Evolutionary conservation across 2,329 filamentous ascomycete species (phyloP).

Genomic region (Ascochyta pisi): DNA sequence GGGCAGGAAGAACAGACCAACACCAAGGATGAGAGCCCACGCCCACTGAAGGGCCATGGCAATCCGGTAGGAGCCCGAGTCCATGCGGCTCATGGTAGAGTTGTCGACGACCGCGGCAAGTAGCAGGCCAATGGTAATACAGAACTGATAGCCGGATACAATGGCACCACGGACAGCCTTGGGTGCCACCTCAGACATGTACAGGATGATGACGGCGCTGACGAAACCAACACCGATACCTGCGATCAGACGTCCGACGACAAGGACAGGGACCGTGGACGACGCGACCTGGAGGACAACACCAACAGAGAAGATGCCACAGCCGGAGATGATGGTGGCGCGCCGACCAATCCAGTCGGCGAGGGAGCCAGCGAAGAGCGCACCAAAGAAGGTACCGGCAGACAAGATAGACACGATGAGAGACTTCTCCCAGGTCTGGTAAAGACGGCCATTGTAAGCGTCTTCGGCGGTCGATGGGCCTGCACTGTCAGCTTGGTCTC

Average conservation of each 20-base stretch:
- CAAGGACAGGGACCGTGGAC: constrained; percentile 42
- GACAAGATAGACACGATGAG: constrained; percentile 83
- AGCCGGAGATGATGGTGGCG: constrained; percentile 59
- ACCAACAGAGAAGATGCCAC: constrained; percentile 47
- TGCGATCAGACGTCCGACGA: constrained; percentile 49
- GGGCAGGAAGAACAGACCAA: constrained; percentile 76
- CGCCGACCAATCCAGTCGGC: constrained; percentile 77
- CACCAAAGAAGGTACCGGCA: constrained; percentile 79
- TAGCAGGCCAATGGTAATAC: constrained; percentile 79
- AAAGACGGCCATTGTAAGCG: constrained; percentile 51
- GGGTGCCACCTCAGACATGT: constrained; percentile 82
- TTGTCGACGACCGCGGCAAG: constrained; percentile 78
- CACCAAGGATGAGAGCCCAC: constrained; percentile 78
- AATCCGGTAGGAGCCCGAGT: constrained; percentile 74
- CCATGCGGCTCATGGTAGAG: constrained; percentile 66
- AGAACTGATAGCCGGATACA: constrained; percentile 79
- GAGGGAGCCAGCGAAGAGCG: constrained; percentile 70
- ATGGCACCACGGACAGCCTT: constrained; percentile 78
- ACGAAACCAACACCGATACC: constrained; percentile 51
- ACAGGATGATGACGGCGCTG: constrained; percentile 59
- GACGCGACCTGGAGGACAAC: constrained; percentile 49
- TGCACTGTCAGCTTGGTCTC: constrained; percentile 52
- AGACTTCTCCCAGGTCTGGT: constrained; percentile 63
- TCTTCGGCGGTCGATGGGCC: constrained; percentile 57
- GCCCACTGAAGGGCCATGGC: constrained; percentile 80